Percentiles rank a stretch among this genome's conserved stretches.
phyloP scores from a whole-genome alignment of 2,329 filamentous ascomycete species.

The Penicillium sp. region DNA sequence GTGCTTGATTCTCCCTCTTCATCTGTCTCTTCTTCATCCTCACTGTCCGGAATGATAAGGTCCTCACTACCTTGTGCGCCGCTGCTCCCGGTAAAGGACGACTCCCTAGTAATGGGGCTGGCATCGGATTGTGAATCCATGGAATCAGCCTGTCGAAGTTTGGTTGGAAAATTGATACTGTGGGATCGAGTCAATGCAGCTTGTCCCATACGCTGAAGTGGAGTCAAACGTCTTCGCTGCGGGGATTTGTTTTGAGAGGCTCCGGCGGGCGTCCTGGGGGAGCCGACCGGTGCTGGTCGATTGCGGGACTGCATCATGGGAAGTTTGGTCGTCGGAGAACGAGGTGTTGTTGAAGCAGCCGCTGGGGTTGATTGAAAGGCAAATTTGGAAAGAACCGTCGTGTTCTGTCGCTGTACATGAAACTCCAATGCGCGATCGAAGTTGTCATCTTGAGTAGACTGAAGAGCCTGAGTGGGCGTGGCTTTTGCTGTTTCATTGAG shows the following conservation, averaged over 20 bases:
- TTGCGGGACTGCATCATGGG: slow-evolving; percentile 16
- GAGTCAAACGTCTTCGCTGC: slow-evolving; percentile 37
- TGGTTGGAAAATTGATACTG: slow-evolving; percentile 37
- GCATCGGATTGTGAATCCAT: slow-evolving; percentile 10
- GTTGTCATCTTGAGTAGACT: slow-evolving; percentile 20
- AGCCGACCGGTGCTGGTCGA: slow-evolving; percentile 3
- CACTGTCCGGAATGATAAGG: slow-evolving; percentile 55
- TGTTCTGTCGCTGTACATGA: slow-evolving; percentile 43
- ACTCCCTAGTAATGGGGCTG: neutral
- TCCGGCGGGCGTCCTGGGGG: slow-evolving; percentile 16
- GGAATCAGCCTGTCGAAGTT: slow-evolving; percentile 15
- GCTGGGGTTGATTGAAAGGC: slow-evolving; percentile 31
- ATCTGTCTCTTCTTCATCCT: slow-evolving; percentile 47
- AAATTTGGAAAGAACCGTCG: slow-evolving; percentile 40
- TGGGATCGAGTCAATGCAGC: slow-evolving; percentile 43
- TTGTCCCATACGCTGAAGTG: slow-evolving; percentile 47
- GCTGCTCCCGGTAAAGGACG: slow-evolving; percentile 13
- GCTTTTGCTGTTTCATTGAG: neutral
- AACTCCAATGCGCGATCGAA: slow-evolving; percentile 42
- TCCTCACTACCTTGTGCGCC: slow-evolving; percentile 55
- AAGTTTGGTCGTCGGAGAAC: slow-evolving; percentile 12
- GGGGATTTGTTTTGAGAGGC: slow-evolving; percentile 13
- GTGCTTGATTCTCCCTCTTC: slow-evolving; percentile 25
- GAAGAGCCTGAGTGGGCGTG: neutral
- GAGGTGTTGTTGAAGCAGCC: neutral